phyloP scores from a whole-genome alignment of 2,329 filamentous ascomycete species.

The Calonectria leucothoes region DNA sequence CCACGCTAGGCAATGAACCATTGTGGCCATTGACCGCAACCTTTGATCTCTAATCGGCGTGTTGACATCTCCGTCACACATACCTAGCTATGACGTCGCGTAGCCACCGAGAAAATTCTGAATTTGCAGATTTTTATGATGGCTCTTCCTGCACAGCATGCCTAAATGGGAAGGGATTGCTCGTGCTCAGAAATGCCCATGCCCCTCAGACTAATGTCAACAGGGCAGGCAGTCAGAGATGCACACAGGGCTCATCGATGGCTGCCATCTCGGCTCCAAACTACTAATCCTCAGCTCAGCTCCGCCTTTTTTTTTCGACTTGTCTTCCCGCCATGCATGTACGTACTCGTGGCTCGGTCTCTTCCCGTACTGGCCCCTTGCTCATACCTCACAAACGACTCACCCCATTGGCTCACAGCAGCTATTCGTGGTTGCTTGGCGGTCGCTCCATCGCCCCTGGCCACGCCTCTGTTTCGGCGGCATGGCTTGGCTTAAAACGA shows the following conservation, averaged over 20 bases:
- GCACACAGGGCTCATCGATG: background rate
- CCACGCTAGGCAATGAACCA: background rate
- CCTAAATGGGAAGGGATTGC: slow-evolving; percentile 14
- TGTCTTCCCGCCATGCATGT: background rate
- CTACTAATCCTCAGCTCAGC: background rate
- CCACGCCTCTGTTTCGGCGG: background rate
- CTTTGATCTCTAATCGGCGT: background rate
- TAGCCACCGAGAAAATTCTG: background rate
- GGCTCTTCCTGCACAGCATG: background rate
- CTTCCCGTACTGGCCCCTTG: slow-evolving; percentile 10
- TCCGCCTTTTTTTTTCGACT: slow-evolving; percentile 2
- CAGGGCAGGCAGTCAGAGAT: slow-evolving; percentile 1
- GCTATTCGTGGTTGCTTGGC: background rate
- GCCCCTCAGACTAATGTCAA: slow-evolving; percentile 2
- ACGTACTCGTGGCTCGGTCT: slow-evolving; percentile 11
- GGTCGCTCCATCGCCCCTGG: background rate
- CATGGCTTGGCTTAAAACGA: background rate
- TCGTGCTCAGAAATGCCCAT: background rate
- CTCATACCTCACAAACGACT: background rate
- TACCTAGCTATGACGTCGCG: slow-evolving; percentile 1
- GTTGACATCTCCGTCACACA: background rate
- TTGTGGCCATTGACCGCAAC: background rate
- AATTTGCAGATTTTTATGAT: background rate
- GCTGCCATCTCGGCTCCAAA: background rate
- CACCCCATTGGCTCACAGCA: background rate